A percentile compares a stretch with the other conserved stretches of the same genome.
Evolutionary conservation across 768 basidiomycete species (phyloP).

Genomic region (Floccularia luteovirens): DNA sequence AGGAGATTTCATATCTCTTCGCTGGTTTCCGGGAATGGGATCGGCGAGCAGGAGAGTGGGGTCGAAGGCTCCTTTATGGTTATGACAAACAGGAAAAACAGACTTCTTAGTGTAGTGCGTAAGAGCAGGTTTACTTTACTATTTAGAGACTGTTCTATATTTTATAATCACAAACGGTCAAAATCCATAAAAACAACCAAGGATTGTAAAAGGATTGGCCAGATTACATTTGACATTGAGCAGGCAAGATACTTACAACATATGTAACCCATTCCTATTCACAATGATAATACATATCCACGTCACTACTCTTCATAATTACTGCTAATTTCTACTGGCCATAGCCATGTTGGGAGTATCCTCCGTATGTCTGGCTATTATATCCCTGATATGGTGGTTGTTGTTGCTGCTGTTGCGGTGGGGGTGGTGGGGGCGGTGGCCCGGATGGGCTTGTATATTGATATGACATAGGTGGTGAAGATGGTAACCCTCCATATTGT

Average conservation of each 20-base stretch:
- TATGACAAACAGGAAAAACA: constrained; percentile 4
- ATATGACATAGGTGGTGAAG: constrained; percentile 6
- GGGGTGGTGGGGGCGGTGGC: constrained; percentile 2
- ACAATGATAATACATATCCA: too few relatives aligned
- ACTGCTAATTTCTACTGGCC: constrained; percentile 8
- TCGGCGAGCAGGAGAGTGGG: constrained; percentile 36
- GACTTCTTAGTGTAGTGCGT: too few relatives aligned
- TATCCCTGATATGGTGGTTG: constrained; percentile 6
- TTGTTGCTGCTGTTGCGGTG: constrained; percentile 12
- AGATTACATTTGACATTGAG: too few relatives aligned
- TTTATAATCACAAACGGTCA: too few relatives aligned
- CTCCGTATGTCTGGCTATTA: constrained; percentile 9
- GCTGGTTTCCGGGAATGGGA: constrained; percentile 38
- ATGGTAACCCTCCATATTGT: constrained; percentile 3
- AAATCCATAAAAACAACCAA: too few relatives aligned
- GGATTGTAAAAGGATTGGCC: too few relatives aligned
- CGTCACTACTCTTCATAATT: too few relatives aligned
- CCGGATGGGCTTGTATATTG: constrained; percentile 5
- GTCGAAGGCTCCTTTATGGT: constrained; percentile 37
- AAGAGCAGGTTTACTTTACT: too few relatives aligned
- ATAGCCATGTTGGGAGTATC: constrained; percentile 17
- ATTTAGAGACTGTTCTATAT: too few relatives aligned
- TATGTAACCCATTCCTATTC: too few relatives aligned
- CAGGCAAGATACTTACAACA: too few relatives aligned
- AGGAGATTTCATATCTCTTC: constrained; percentile 40